Base-by-base conservation (phyloP, 345 rosid species). In the Hevea brasiliensis region DNA sequence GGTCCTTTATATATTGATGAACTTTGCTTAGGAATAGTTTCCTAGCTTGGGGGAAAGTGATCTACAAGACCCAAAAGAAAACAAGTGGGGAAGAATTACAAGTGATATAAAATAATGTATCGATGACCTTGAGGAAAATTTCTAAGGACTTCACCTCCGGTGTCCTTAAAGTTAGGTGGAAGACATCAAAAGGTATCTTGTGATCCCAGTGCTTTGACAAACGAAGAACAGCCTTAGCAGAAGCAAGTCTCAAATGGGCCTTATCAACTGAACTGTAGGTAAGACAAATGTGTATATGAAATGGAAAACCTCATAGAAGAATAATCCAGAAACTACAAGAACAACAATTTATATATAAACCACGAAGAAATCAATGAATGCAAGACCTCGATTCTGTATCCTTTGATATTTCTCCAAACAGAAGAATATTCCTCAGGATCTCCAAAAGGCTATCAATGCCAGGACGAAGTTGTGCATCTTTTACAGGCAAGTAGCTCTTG, bases 201-300 rank as follows among this genome's bases (percentile, higher is more conserved):
- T 92, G 87, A 51, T 95, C 98, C 99, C 99, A 95, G 61, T 83
- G 90, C 80, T 82, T 90, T 45, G 98, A 86, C 55, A 95, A 81
- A 55, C 96, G 97, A 84, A 95, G 91, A 84, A 92, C 86, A 27
- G 96, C 96, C 87, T 95, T 95, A 15, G 98, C 98, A 79, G 97
- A 84, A 83, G 99, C 93, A 82, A 95, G 89, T 85, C 81, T 89
- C 83, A 95, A 80, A 79, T 95, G 98, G 59, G 96, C 89, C 85
- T 89, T 91, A 80, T 95, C 97, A 69, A 89, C 90, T 76, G 77
- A 80, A 71, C 99, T 95, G 97, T 73, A 81, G 69, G 85, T 56
- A 18, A 42, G 53, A 79, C 60, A 45, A 72, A 61, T 4, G 56
- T 62, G 66, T 5, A 67, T 35, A 65, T 77, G 56, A 75, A 70